Conservation (phyloP, 495 filamentous ascomycete species). For the Neurospora cerealis region DNA sequence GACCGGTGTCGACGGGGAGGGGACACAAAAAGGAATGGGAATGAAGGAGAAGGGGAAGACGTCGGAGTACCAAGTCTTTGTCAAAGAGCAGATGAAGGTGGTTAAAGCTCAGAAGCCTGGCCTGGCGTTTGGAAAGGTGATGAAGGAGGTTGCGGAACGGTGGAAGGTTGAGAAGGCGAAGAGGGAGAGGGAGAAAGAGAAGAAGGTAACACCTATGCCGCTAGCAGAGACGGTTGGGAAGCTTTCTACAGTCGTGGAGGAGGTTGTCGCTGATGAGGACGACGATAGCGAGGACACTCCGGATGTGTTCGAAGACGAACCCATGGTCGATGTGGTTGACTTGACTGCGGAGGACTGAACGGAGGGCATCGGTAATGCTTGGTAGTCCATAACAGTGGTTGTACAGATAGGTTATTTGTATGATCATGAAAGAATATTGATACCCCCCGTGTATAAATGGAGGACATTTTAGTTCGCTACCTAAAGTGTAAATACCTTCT, state of each 20-base stretch:
- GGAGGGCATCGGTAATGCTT: not conserved
- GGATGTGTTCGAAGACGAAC: slow-evolving; percentile 11
- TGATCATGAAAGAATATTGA: not conserved
- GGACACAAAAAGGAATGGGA: too few species aligned
- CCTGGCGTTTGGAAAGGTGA: slow-evolving; percentile 52
- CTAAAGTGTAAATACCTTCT: not conserved
- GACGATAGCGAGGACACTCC: not conserved
- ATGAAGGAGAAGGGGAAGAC: too few species aligned
- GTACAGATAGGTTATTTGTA: not conserved
- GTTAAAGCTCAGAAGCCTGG: slow-evolving; percentile 44
- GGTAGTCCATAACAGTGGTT: not conserved
- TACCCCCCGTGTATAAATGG: not conserved
- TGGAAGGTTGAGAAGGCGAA: slow-evolving; percentile 26
- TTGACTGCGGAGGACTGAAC: not conserved
- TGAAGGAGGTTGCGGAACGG: slow-evolving; percentile 44
- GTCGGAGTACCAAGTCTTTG: slow-evolving; percentile 50
- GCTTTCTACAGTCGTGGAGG: not conserved
- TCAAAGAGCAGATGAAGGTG: slow-evolving; percentile 51
- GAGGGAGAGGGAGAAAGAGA: slow-evolving; percentile 1
- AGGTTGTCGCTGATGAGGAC: not conserved
- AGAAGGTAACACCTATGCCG: not conserved
- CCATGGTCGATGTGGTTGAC: slow-evolving; percentile 9
- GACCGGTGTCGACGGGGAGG: too few species aligned
- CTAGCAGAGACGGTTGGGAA: slow-evolving; percentile 1
- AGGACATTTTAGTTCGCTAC: not conserved